A percentile compares a stretch with the other conserved stretches of the same genome.
phyloP scores from a whole-genome alignment of 495 filamentous ascomycete genomes.

The Usnea hakonensis region DNA sequence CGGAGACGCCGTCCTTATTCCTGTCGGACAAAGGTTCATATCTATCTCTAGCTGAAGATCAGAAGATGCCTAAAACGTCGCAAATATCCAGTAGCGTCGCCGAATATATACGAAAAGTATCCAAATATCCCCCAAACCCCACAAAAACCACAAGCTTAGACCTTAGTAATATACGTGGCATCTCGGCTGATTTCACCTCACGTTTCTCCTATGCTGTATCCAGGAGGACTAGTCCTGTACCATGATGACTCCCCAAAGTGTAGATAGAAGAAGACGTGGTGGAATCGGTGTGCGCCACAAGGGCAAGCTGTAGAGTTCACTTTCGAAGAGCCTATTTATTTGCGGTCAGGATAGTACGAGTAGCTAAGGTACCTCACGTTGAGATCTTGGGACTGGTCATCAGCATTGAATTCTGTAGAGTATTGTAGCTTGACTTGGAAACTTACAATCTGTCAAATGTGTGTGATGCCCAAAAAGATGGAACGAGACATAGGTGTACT shows the following conservation, averaged over 20 bases:
- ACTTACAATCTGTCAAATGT: not conserved
- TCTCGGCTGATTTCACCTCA: not conserved
- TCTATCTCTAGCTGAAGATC: too few relatives aligned
- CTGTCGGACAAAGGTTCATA: too few relatives aligned
- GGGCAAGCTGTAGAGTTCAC: not conserved
- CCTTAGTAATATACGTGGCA: too few relatives aligned
- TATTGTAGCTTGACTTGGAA: too few relatives aligned
- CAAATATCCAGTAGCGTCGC: not conserved
- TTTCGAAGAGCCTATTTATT: not conserved
- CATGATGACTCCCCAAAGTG: not conserved
- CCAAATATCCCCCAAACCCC: too few relatives aligned
- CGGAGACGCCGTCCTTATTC: too few relatives aligned
- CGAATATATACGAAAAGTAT: not conserved
- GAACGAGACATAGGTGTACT: not conserved
- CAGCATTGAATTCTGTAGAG: not conserved
- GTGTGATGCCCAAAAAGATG: not conserved
- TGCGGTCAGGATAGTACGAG: not conserved
- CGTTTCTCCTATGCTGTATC: not conserved
- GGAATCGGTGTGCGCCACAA: not conserved
- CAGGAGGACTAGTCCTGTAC: not conserved
- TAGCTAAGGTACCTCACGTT: too few relatives aligned
- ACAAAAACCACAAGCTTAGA: too few relatives aligned
- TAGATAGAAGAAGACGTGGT: not conserved
- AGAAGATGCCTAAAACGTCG: not conserved
- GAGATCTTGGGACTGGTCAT: not conserved